A percentile compares a stretch with the other conserved stretches of the same genome.
Conservation (phyloP, 371 early-diverging fungal genomes). For the Lichtheimia ornata region DNA sequence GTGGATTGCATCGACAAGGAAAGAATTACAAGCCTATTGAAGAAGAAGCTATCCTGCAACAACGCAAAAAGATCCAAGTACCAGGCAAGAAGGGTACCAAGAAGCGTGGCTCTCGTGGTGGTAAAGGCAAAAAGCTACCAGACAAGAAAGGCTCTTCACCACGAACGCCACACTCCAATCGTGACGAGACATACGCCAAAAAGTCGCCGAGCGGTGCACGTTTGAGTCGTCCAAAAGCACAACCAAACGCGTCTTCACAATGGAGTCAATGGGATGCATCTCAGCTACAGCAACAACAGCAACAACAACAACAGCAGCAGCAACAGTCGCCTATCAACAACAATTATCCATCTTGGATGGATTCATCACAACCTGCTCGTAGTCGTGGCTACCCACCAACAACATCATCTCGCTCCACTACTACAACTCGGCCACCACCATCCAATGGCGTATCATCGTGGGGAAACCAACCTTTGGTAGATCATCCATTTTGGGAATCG, state of each 20-base stretch:
- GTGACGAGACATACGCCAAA: too few relatives aligned
- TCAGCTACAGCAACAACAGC: neutral
- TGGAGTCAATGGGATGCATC: too few relatives aligned
- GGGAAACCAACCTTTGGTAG: slow-evolving; percentile 10
- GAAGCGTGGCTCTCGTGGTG: too few relatives aligned
- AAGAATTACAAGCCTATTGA: slow-evolving; percentile 22
- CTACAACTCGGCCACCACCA: slow-evolving; percentile 11
- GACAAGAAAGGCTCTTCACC: too few relatives aligned
- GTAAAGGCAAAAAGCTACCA: too few relatives aligned
- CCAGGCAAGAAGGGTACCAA: too few relatives aligned
- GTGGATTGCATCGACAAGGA: slow-evolving; percentile 21
- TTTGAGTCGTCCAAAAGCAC: too few relatives aligned
- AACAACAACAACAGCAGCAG: neutral
- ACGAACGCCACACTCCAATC: too few relatives aligned
- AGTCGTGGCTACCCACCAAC: neutral
- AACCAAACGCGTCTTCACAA: neutral
- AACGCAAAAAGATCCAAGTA: slow-evolving; percentile 7
- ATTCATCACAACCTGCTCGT: too few relatives aligned
- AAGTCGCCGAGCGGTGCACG: neutral
- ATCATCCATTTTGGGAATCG: slow-evolving; percentile 22
- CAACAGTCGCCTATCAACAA: slow-evolving; percentile 1
- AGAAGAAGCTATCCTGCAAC: slow-evolving; percentile 18
- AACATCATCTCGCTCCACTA: neutral
- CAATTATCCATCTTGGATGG: neutral
- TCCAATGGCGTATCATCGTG: slow-evolving; percentile 1